Conservation (phyloP, 345 rosid genomes). For the Salix koriyanagi region DNA sequence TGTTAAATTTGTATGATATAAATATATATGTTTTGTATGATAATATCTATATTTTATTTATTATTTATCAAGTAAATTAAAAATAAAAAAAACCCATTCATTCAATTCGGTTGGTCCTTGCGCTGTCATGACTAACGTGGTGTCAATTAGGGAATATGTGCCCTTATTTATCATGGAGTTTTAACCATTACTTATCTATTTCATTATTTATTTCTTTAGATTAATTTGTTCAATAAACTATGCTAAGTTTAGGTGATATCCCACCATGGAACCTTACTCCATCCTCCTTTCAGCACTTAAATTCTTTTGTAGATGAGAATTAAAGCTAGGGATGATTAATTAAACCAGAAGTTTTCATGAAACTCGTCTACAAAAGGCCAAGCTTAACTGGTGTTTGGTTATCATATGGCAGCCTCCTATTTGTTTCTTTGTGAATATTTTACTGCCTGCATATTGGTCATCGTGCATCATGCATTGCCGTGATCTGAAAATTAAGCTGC, state of each 20-base stretch:
- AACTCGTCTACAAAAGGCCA: not conserved
- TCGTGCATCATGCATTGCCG: not conserved
- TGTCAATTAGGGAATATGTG: too few relatives aligned
- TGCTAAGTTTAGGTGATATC: conserved; percentile 36
- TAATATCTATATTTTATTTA: too few relatives aligned
- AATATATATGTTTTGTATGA: too few relatives aligned
- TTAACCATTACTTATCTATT: too few relatives aligned
- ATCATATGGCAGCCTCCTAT: not conserved
- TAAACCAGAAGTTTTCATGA: conserved; percentile 4
- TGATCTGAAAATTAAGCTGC: not conserved
- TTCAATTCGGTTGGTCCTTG: not conserved
- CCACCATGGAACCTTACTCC: conserved; percentile 28
- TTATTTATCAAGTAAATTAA: too few relatives aligned
- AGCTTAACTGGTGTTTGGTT: not conserved
- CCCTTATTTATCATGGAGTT: too few relatives aligned
- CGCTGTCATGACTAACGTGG: too few relatives aligned
- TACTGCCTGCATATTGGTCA: not conserved
- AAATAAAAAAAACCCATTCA: too few relatives aligned
- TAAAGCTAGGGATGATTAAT: conserved; percentile 4
- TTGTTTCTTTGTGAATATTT: not conserved
- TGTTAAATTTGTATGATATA: too few relatives aligned
- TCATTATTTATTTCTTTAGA: not conserved
- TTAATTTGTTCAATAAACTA: conserved; percentile 3
- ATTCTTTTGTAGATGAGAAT: conserved; percentile 6
- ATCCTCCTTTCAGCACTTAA: conserved; percentile 5